phyloP scores from a whole-genome alignment of 148 eudicot genomes.

The Spergularia marina region DNA sequence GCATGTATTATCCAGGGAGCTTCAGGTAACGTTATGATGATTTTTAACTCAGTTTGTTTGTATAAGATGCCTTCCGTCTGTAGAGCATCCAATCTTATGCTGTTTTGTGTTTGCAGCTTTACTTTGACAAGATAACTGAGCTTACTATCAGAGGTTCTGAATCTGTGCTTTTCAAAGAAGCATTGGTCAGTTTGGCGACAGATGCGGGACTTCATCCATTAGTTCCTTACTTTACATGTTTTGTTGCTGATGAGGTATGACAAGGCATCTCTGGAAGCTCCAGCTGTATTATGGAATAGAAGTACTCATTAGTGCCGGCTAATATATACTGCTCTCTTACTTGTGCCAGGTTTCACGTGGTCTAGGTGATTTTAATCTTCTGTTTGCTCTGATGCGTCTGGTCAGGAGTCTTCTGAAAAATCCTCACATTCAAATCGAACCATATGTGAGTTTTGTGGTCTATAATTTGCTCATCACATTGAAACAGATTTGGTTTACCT shows the following conservation, averaged over 20 bases:
- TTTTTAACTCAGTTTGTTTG: not conserved
- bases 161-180: conserved; percentile 61
- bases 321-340: conserved; percentile 5
- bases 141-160: conserved; percentile 57
- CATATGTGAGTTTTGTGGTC: conserved; percentile 49
- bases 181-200: conserved; percentile 71
- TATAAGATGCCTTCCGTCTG: not conserved
- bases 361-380: conserved; percentile 52
- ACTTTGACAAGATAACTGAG: conserved; percentile 67
- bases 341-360: conserved; percentile 66
- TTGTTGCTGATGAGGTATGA: conserved; percentile 66
- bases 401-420: conserved; percentile 70
- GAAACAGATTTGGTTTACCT: not conserved
- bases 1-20: conserved; percentile 74
- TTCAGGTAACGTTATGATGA: conserved; percentile 44
- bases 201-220: conserved; percentile 79
- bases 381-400: conserved; percentile 75
- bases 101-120: conserved; percentile 43
- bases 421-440: conserved; percentile 71
- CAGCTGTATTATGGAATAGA: not conserved
- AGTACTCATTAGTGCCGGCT: conserved; percentile 2
- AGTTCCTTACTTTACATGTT: conserved; percentile 69
- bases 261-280: not conserved
- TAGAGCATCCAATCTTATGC: not conserved
- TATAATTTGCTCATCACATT: not conserved